Percentiles rank a stretch among this genome's conserved stretches.
phyloP scores from a whole-genome alignment of 306 rosid species.

The Casuarina glauca region DNA sequence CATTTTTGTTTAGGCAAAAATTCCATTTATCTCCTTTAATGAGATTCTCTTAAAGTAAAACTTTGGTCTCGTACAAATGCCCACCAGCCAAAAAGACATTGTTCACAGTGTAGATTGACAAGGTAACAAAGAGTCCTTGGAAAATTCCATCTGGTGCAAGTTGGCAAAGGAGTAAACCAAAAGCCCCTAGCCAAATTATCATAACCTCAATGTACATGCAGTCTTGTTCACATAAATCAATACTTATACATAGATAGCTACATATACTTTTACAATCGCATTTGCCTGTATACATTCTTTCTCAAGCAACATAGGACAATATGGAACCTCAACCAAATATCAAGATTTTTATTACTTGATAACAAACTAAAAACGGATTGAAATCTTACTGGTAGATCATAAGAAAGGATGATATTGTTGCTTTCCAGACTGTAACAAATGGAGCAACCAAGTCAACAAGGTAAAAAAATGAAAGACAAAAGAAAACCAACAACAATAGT shows the following conservation, averaged over 20 bases:
- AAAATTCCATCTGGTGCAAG: not conserved
- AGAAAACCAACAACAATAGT: slow-evolving; percentile 5
- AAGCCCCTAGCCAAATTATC: not conserved
- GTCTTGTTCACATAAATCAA: not conserved
- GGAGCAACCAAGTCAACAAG: slow-evolving; percentile 26
- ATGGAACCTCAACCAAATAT: not conserved
- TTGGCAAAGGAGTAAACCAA: not conserved
- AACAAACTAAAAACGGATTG: slow-evolving; percentile 14
- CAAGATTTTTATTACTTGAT: not conserved
- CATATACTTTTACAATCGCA: too few species aligned
- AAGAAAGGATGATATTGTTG: slow-evolving; percentile 57
- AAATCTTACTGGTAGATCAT: slow-evolving; percentile 73
- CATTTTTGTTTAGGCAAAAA: not conserved
- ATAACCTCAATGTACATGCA: not conserved
- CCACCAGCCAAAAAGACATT: not conserved
- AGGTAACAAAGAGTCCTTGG: not conserved
- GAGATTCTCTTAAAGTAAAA: not conserved
- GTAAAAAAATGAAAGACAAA: not conserved
- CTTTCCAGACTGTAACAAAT: slow-evolving; percentile 67
- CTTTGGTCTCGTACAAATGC: not conserved
- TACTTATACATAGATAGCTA: too few species aligned
- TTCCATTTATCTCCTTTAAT: not conserved
- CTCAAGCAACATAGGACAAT: not conserved
- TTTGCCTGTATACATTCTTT: not conserved
- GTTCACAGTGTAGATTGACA: not conserved